Evolutionary conservation across 2,329 filamentous ascomycete genomes (phyloP), one percentile per base, ranked within the genome.

Genomic region (Colletotrichum cuscutae): DNA sequence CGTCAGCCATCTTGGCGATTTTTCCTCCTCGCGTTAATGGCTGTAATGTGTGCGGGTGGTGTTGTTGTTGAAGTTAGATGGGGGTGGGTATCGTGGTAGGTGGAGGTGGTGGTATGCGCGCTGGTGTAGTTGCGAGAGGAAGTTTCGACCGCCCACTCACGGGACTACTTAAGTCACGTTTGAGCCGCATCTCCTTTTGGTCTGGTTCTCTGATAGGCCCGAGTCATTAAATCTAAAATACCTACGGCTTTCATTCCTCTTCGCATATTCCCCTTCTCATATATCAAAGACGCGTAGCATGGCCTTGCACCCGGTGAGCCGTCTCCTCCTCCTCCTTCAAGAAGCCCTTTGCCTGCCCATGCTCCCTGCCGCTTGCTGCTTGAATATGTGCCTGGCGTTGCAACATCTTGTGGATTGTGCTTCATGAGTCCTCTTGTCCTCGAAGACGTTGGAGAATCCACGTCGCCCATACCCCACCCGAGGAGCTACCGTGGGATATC

Each of bases 1-100:
- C 88, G 77, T 89, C 89, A 73, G 89, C 83, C 89, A 90, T 90
- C 80, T 80, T 86, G 49, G n/a, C n/a, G 13, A 49, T 46, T 42
- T 56, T 64, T 66, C 19, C 42, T 52, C 37, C 37, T 46, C 42
- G 70, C 42, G 57, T 24, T 35, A 56, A 64, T 70, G 60, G 65
- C 28, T 65, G 54, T 12, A 26, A 35, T 53, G 56, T 59, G 71
- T 42, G 54, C 22, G 60, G 22, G 60, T 57, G 49, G 57, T 52
- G 53, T 22, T 28, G 6, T n/a, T 63, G 58, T 54, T 24, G 58
- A 52, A 37, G 57, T 65, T 63, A 32, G 52, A 52, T 65, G 53
- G 56, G 64, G 70, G 76, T 78, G 77, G 74, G 74, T 76, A 75
- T 78, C 76, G 77, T 76, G 75, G 77, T 76, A 77, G 66, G 78